Conservation (phyloP, 371 early-diverging fungal genomes). For the Syncephalastrum racemosum region DNA sequence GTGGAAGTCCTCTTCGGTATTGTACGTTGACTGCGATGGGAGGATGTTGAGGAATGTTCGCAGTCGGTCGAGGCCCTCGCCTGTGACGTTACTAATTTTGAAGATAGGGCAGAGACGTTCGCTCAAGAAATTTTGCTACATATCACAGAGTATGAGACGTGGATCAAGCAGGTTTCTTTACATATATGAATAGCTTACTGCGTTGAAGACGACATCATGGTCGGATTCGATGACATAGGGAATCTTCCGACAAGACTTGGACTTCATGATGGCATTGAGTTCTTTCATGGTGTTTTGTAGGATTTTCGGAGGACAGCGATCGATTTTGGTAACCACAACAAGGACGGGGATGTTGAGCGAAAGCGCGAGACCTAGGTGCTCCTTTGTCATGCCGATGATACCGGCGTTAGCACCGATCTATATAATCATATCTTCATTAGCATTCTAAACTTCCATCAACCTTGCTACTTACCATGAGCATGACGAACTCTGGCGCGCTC, state of each 20-base stretch:
- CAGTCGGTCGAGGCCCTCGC: constrained; percentile 81
- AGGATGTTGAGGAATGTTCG: constrained; percentile 83
- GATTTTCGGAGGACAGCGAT: constrained; percentile 87
- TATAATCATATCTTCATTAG: not conserved
- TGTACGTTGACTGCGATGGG: constrained; percentile 68
- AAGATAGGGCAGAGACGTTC: constrained; percentile 94
- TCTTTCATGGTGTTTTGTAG: constrained; percentile 83
- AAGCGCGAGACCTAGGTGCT: constrained; percentile 88
- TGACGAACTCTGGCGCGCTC: constrained; percentile 86
- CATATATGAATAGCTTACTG: constrained; percentile 33
- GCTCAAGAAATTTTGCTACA: constrained; percentile 71
- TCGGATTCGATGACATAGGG: constrained; percentile 81
- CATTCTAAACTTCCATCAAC: not conserved
- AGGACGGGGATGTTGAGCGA: constrained; percentile 86
- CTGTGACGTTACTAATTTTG: constrained; percentile 91
- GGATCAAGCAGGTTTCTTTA: not conserved
- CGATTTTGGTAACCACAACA: constrained; percentile 90
- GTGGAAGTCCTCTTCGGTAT: constrained; percentile 63
- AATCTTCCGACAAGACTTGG: constrained; percentile 88
- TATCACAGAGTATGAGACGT: not conserved
- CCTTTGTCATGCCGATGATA: constrained; percentile 92
- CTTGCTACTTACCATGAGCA: constrained; percentile 68
- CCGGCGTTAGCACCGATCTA: constrained; percentile 87
- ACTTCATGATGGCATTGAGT: constrained; percentile 78
- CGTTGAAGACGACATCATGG: constrained; percentile 78